Evolutionary conservation across 2,329 filamentous ascomycete species (phyloP), one percentile per base, ranked within the genome.

Genomic region (Thielaviopsis musarum): DNA sequence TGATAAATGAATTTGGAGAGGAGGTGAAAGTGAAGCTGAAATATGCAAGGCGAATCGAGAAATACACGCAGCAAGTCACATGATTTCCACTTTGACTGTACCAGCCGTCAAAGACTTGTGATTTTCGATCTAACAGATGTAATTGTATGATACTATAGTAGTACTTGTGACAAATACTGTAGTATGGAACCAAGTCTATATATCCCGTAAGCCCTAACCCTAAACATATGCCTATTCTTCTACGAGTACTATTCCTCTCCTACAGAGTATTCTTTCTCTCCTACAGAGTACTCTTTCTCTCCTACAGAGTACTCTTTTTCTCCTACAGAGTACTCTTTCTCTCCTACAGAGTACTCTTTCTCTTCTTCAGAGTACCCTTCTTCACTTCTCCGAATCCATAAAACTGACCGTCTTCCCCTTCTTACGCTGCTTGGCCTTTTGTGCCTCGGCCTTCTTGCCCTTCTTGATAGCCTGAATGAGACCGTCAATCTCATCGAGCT

Each of bases 401-500:
- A 61, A 61, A 28, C 60, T 61, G 21, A 61, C 60, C 6, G 45
- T 67, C 62, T 66, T 69, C 59, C 62, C 63, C 62, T 68, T 68
- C 64, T 63, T 66, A 62, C 66, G 70, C 41, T 64, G 63, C 58
- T 66, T 66, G n/a, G 60, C 54, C 45, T 61, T 68, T 26, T 66
- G 66, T 5, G 69, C 65, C 54, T 72, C 70, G 1, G 67, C 65
- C 5, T 66, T 64, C 51, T 65, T 66, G 49, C 73, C 67, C 38
- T 66, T 68, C 65, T 73, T 71, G 56, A 73, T 73, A 4, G 69
- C 64, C 21, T 70, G 65, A 1, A 75, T 67, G 7, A 77, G 66
- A 1, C 68, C 62, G 61, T 69, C 66, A 59, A 73, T 65, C 56
- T 71, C 68, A 49, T 68, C 65, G 26, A 65, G 62, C 59, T 70